Base-by-base conservation (phyloP, 176 grass and related monocot species). In the Elaeis guineensis region DNA sequence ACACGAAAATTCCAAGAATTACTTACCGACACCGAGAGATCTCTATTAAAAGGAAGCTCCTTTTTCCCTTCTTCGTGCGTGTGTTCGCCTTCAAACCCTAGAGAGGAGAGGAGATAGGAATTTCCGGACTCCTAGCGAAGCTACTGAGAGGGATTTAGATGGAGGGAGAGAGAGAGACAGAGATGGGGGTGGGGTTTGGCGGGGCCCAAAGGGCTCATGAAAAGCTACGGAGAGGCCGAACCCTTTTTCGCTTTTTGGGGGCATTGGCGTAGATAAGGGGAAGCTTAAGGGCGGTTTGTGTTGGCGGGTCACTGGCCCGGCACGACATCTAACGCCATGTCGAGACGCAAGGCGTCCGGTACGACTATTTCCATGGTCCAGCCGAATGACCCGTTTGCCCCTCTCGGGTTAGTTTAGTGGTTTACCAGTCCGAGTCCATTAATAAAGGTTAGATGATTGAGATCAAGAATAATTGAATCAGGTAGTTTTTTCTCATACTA, bases 201-300 rank as follows among this genome's bases (percentile, higher is more conserved):
- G 59, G 78, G 77, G 4, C 75, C 78, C 17, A 4, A 2, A 20
- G 22, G 58, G 70, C 61, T 79, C 52, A 53, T 64, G 69, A 67
- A 69, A 67, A 84, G 78, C 65, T 52, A 30, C 30, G 32, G 35
- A 44, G 35, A 14, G 35, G 35, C 35, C 2, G 14, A 44, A 3
- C 35, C 54, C 82, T 82, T 86, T 75, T 93, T 69, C 89, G 52
- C 89, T 93, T 93, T 92, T 84, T 1, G 21, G n/a, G 72, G 89
- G 70, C 35, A 80, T 7, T 9, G 0, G 4, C 24, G 83, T 83
- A 55, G 71, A 69, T 80, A 58, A 44, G 12, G 2, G 23, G 7
- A 14, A 1, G 76, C 78, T 83, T 78, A 77, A 75, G 76, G 75
- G 6, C 1, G 5, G 15, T 16, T 66, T 66, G 63, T 51, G 50